phyloP scores from a whole-genome alignment of 2,329 filamentous ascomycete genomes.

The Aspergillus brunneoviolaceus region DNA sequence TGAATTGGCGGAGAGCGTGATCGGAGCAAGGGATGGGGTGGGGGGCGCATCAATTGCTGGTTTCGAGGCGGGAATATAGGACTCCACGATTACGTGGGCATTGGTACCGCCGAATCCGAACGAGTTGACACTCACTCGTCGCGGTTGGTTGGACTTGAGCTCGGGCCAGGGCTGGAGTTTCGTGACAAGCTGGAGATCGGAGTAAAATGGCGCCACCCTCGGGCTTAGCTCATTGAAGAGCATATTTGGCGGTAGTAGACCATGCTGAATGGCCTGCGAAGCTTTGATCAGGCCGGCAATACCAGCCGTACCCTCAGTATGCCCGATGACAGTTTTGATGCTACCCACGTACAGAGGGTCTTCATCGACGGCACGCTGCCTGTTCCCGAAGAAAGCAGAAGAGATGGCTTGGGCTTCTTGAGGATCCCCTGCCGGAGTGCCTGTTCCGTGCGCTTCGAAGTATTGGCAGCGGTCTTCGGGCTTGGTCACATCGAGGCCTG shows the following conservation, averaged over 20 bases:
- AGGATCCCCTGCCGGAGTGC: too few species aligned
- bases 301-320: conserved; percentile 9
- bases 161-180: conserved; percentile 18
- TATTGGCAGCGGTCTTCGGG: too few species aligned
- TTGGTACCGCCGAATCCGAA: conserved; percentile 17
- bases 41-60: not conserved
- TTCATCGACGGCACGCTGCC: too few species aligned
- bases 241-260: conserved; percentile 27
- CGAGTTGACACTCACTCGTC: conserved; percentile 8
- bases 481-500: too few species aligned
- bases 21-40: too few species aligned
- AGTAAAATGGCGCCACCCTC: conserved; percentile 18
- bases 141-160: not conserved
- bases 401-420: too few species aligned
- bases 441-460: too few species aligned
- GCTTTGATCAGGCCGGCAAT: conserved; percentile 20
- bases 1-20: too few species aligned
- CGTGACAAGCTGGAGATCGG: conserved; percentile 17
- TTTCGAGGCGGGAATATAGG: not conserved
- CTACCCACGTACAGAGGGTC: conserved; percentile 6
- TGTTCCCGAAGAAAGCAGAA: too few species aligned
- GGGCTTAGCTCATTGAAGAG: conserved; percentile 22
- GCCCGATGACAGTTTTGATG: conserved; percentile 14
- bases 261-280: conserved; percentile 23
- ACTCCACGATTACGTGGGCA: conserved; percentile 15